These are phyloP conservation scores for Hypoxylon sp. DNA, from an alignment of 2,329 filamentous ascomycete species.

Conservation along the genomic window DNA sequence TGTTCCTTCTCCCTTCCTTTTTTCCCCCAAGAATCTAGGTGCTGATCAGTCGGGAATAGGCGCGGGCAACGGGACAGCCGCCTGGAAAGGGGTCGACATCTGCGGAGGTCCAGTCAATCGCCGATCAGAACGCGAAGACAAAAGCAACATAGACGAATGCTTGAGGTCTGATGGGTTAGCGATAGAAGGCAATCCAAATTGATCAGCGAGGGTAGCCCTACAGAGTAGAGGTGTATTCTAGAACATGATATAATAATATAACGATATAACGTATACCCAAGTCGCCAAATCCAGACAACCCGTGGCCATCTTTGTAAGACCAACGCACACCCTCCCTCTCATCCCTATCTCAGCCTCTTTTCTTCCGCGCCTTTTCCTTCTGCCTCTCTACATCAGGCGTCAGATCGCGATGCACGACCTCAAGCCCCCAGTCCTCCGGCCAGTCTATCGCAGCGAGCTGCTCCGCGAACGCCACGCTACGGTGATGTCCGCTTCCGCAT, in stretches of 20 bases:
- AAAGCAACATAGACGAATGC: not conserved
- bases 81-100: slow-evolving; percentile 41
- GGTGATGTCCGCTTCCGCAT: slow-evolving; percentile 9
- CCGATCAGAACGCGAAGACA: slow-evolving; percentile 38
- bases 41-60: slow-evolving; percentile 18
- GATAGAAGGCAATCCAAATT: not conserved
- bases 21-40: slow-evolving; percentile 1
- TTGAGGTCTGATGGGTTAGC: not conserved
- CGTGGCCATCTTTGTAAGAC: not conserved
- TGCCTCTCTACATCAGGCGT: slow-evolving; percentile 1
- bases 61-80: slow-evolving; percentile 31
- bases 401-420: slow-evolving; percentile 8
- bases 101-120: slow-evolving; percentile 42
- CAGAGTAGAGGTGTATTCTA: not conserved
- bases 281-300: not conserved
- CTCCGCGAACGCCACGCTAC: slow-evolving; percentile 17
- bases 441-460: slow-evolving; percentile 9
- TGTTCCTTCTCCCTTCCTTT: too few relatives aligned
- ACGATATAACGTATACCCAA: not conserved
- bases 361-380: slow-evolving; percentile 4
- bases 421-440: slow-evolving; percentile 8
- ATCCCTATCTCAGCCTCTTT: not conserved
- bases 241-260: not conserved
- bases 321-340: not conserved
- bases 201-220: not conserved